Evolutionary conservation across 441 rosid genomes (phyloP), one percentile per base, ranked within the genome.

Genomic region (Isatis lusitanica): DNA sequence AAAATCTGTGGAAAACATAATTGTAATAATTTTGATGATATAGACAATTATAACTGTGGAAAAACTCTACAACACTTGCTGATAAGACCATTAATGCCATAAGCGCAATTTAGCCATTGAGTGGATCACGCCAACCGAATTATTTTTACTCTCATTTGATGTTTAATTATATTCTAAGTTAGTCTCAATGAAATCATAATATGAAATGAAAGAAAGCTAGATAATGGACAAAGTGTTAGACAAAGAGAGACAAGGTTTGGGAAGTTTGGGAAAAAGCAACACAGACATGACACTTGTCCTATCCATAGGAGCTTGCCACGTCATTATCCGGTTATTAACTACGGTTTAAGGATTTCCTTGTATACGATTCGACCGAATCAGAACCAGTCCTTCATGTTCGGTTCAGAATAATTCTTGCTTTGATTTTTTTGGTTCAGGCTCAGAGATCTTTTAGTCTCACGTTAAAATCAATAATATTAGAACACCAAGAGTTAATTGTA

Each of bases 211-310:
- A 9, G 11, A 52, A 39, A 52, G 16, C 9, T 59, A 15, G 11
- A 44, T 50, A 11, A 4, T 11, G 40, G 60, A 38, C 67, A 39
- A 59, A 61, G 60, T 9, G 16, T 44, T 33, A 50, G 9, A 24
- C 44, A 7, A 60, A 60, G 51, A 35, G n/a, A 7, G 11, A 13
- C 31, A 26, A 61, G 28, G 51, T 46, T 35, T 15, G 61, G 52
- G 52, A 53, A 35, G 59, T 52, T 42, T 48, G 60, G 60, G n/a
- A 61, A 28, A 61, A 18, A 43, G 6, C 53, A 72, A 63, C 63
- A 42, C 4, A 63, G 1, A 52, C 36, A 7, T 63, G 46, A 71
- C 43, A 62, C 31, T 62, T 61, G 52, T 71, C 40, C 17, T 8
- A 50, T 16, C 68, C 12, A 56, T 68, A 31, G 21, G 63, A 38